Evolutionary conservation across 768 basidiomycete species (phyloP), one percentile per base, ranked within the genome.

Genomic region (Pleurotus cornucopiae): DNA sequence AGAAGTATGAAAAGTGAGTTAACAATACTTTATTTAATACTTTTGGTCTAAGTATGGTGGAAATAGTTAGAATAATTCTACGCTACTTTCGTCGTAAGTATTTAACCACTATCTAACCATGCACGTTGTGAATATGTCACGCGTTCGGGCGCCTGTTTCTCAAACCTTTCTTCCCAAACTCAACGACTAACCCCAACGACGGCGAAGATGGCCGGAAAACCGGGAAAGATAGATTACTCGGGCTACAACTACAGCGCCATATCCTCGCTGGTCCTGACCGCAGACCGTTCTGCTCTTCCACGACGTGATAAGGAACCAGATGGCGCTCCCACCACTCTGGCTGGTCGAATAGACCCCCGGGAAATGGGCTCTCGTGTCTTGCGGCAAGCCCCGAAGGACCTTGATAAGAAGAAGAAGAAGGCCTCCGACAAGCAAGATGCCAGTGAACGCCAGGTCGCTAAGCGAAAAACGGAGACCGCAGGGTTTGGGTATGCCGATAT

Each of bases 211-310:
- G 53, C 59, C 51, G 60, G 62, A 43, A 54, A 52, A 51, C 21
- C 67, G 44, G 73, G 69, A 66, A 90, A 88, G 75, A 86, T 83
- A 52, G 92, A 96, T 71, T 73, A 91, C 64, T 93, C 91, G 59
- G 86, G 85, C 44, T 98, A 94, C 83, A 97, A 97, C 77, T 98
- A 98, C 80, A 86, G 89, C 46, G 91, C 91, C 54, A 95, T 98
- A 67, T 93, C 93, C 25, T 94, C 92, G 18, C 82, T 98, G 44
- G 96, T 98, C 45, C 79, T 98, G 66, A 94, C 91, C n/a, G 92
- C 96, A 11, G 89, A 92, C 73, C 78, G 86, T 54, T 88, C 89
- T 51, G 81, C 79, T 1, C 73, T 93, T 49, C 91, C 91, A 16
- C 81, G 93, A 46, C 80, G 94, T 60, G 92, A 95, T 79, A 91